Conservation (phyloP, 192 early-diverging fungal species). For the Podila clonocystis region DNA sequence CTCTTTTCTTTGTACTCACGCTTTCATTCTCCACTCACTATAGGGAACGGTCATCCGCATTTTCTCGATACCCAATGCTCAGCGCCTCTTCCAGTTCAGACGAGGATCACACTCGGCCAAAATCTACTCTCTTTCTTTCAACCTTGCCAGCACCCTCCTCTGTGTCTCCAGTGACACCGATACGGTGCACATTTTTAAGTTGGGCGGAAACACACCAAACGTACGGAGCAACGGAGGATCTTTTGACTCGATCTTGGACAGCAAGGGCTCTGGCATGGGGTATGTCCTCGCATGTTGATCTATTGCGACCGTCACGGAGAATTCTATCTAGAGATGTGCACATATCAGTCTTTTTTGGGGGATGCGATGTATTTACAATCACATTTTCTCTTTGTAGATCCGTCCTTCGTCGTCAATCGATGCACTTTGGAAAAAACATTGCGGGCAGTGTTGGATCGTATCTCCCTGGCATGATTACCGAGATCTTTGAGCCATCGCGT, state of each 20-base stretch:
- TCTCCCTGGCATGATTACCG: slow-evolving; percentile 87
- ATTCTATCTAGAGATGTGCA: neutral
- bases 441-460: slow-evolving; percentile 86
- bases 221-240: slow-evolving; percentile 20
- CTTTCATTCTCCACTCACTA: neutral
- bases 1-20: neutral
- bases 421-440: slow-evolving; percentile 69
- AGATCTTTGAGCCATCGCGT: slow-evolving; percentile 95
- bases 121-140: slow-evolving; percentile 95
- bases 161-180: slow-evolving; percentile 92
- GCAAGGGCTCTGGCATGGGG: slow-evolving; percentile 26
- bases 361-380: neutral
- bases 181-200: slow-evolving; percentile 95
- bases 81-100: slow-evolving; percentile 93
- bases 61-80: slow-evolving; percentile 86
- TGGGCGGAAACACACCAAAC: slow-evolving; percentile 30
- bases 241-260: slow-evolving; percentile 14
- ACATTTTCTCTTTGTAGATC: slow-evolving; percentile 36
- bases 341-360: no score
- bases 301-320: neutral
- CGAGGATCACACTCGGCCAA: slow-evolving; percentile 91
- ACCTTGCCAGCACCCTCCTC: slow-evolving; percentile 71
- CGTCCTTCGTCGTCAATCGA: slow-evolving; percentile 67
- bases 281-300: neutral
- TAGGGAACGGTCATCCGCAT: slow-evolving; percentile 97